Evolutionary conservation across 495 filamentous ascomycete species (phyloP), one percentile per base, ranked within the genome.

Genomic region (Podospora pseudopauciseta): DNA sequence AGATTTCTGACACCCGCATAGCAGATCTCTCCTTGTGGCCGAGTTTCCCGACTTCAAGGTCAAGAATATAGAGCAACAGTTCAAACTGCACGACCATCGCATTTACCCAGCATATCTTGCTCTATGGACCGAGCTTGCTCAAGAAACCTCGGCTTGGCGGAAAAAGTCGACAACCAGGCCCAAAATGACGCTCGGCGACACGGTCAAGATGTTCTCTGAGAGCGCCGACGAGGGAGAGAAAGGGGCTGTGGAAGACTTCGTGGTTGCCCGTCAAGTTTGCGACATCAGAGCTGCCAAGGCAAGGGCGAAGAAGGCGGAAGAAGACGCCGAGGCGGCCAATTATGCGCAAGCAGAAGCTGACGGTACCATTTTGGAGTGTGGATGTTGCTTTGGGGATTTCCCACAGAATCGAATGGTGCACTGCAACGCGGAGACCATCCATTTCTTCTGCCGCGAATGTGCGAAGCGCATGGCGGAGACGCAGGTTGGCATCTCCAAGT

Each of bases 361-460:
- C 23, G 84, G 78, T 58, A 81, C 75, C 65, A 78, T 89, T 53
- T 74, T 79, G 13, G 90, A 93, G 65, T 92, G 90, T 70, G 83
- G 80, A 18, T 92, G 90, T 72, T 96, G 92, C 74, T 94, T 83
- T 69, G 79, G 81, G 13, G 89, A 92, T 3, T 83, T 82, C 63
- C 81, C 90, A 7, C 77, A 86, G 60, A 89, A 92, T 72, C 81
- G 86, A 34, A 87, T 90, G 82, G 83, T 90, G 3, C 85, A 87
- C 58, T 96, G 92, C 78, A 79, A 88, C 61, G 81, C 81, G 53
- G 76, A 82, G 0, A 66, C 77, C 0, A 0, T 69, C 7, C 77
- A 84, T 55, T 88, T 85, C 75, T 92, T 93, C 73, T 97, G 93
- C 77, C 80, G 79, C 30, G 80, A 76, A 18, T 97, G 93, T 72